These are phyloP conservation scores for Terana coerulea DNA, from an alignment of 768 basidiomycete genomes.

Conservation along the genomic window DNA sequence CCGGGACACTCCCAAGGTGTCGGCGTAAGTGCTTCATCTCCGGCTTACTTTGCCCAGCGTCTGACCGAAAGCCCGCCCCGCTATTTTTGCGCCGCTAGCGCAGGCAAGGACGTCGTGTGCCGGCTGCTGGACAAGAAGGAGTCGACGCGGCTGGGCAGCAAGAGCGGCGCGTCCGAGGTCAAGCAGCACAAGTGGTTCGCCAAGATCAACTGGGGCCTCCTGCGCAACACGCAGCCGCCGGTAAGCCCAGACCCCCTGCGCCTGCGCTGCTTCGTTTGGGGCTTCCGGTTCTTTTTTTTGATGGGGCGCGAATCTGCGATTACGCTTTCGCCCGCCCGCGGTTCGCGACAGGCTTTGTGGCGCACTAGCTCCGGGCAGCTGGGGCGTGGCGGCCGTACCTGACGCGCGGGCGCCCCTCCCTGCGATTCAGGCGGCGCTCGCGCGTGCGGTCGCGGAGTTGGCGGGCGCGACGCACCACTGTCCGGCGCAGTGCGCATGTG, in stretches of 20 bases:
- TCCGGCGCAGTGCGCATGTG: no score
- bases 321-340: no score
- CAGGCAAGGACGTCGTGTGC: slow-evolving; percentile 82
- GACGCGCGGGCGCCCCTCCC: not conserved
- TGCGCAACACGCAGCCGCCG: slow-evolving; percentile 91
- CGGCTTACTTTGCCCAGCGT: slow-evolving; percentile 8
- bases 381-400: not conserved
- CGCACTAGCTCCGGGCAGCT: not conserved
- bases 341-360: slow-evolving; percentile 6
- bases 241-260: slow-evolving; percentile 40
- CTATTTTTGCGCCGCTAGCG: slow-evolving; percentile 39
- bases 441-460: not conserved
- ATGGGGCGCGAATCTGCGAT: not conserved
- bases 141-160: slow-evolving; percentile 80
- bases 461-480: not conserved
- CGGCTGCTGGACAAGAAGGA: slow-evolving; percentile 94
- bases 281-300: not conserved
- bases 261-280: not conserved
- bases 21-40: slow-evolving; percentile 47
- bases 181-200: slow-evolving; percentile 99
- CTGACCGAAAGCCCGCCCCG: slow-evolving; percentile 9
- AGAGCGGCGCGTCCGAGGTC: slow-evolving; percentile 95
- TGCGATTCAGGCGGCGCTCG: slow-evolving; percentile 4
- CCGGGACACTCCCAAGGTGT: slow-evolving; percentile 78
- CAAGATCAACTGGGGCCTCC: slow-evolving; percentile 94